Evolutionary conservation across 306 rosid genomes (phyloP).

Genomic region (Ceratonia siliqua): DNA sequence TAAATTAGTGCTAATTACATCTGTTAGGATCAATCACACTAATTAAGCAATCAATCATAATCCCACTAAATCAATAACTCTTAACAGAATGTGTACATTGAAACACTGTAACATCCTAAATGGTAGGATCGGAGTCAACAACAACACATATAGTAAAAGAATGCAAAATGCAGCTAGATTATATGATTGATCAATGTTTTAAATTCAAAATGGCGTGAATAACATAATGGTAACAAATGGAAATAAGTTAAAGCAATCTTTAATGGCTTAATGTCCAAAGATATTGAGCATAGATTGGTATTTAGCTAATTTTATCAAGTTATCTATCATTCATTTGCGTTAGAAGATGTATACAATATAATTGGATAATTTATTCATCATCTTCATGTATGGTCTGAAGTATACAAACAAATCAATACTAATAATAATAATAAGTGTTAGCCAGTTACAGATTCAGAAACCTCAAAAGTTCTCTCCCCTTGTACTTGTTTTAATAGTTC

Average conservation of each 20-base stretch:
- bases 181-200: background rate
- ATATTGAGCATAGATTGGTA: background rate
- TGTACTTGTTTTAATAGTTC: too few relatives aligned
- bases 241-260: background rate
- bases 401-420: background rate
- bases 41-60: too few relatives aligned
- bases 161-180: background rate
- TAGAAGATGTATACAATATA: background rate
- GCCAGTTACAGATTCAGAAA: background rate
- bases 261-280: background rate
- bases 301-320: background rate
- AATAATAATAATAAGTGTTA: background rate
- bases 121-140: background rate
- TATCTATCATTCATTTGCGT: background rate
- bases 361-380: background rate
- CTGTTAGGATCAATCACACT: too few relatives aligned
- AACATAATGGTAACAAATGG: background rate
- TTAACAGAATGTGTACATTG: too few relatives aligned
- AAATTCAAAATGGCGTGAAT: background rate
- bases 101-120: slow-evolving; percentile 11
- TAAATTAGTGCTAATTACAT: too few relatives aligned
- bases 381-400: background rate
- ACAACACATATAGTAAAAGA: background rate
- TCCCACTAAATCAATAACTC: too few relatives aligned
- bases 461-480: background rate